Conservation (phyloP, 1,139 yeast genomes). For the Lodderomyces parapsilosis region DNA sequence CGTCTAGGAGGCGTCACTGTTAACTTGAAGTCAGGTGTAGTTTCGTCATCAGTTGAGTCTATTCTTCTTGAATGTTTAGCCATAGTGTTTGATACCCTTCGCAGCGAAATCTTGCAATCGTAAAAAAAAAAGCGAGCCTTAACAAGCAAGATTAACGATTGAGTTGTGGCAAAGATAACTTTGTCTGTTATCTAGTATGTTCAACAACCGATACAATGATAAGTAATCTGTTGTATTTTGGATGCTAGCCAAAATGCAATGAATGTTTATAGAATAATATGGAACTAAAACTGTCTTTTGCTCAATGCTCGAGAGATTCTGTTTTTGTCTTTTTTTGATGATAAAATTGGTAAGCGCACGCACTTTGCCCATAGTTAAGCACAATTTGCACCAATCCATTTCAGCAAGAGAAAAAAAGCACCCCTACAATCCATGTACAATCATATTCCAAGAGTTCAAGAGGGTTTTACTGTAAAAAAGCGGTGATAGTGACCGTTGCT, state of each 20-base stretch:
- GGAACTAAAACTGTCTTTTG: background rate
- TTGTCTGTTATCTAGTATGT: background rate
- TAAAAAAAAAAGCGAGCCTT: background rate
- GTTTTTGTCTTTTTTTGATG: background rate
- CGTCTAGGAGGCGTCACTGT: constrained; percentile 15
- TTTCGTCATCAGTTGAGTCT: constrained; percentile 1
- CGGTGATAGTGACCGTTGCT: too few species aligned
- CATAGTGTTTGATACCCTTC: background rate
- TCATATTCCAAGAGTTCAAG: background rate
- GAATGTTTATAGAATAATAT: background rate
- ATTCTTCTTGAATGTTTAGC: constrained; percentile 2
- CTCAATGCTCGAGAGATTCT: background rate
- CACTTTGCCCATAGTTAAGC: background rate
- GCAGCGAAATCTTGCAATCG: background rate
- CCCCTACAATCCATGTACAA: background rate
- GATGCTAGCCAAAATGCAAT: background rate
- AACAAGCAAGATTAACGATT: background rate
- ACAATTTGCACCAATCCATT: background rate
- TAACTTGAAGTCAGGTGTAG: background rate
- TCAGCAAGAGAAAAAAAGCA: background rate
- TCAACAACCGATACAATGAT: background rate
- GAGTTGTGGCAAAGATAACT: background rate
- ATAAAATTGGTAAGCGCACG: background rate
- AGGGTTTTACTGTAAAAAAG: too few species aligned
- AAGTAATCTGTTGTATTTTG: background rate